Base-by-base conservation (phyloP, 495 filamentous ascomycete genomes). In the Penicillium ucsense region DNA sequence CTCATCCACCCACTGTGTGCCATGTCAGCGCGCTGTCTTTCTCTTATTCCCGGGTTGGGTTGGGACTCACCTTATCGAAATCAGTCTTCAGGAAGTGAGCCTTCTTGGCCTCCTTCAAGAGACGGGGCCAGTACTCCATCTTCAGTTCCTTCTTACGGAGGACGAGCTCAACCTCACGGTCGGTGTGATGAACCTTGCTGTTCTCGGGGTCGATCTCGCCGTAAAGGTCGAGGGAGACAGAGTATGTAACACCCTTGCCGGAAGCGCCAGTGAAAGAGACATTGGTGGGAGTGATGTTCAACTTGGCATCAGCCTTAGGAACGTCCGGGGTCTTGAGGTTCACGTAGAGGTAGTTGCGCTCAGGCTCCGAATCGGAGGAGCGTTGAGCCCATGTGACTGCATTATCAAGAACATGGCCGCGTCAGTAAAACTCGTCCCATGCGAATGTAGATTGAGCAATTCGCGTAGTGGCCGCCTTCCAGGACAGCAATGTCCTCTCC, bases 321-420 rank as follows among this genome's bases (percentile, higher is more conserved):
- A 95, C 83, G 65, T 98, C 91, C 52, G 88, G 74, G 33, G 86
- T 85, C 57, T 80, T 79, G 72, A 98, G 84, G 62, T 86, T 94
- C 44, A 97, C 81, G 74, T 86, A 92, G 74, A 97, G 73, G 74
- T 86, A 83, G 72, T 97, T 97, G 71, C 89, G 91, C 62, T 82
- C 79, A 35, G 82, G 61, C 20, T 97, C 94, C 51, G 73, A 70
- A 49, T 62, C 71, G 65, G 83, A 89, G 38, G 92, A 96, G 75
- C 92, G 91, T 74, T 98, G 92, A 31, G 92, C 91, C 92, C 92
- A 98, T 71, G 86, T 83, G 56, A 97, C 92, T 98, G 59, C 47
- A 42, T 40, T 36, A 35, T 35, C 33, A 31, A 42, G 44, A 10
- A 33, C 41, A 37, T 45, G 32, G 7, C 46, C 35, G 6, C 20